A percentile compares a stretch with the other conserved stretches of the same genome.
Conservation (phyloP, 2,329 filamentous ascomycete genomes). For the Nemania sp. region DNA sequence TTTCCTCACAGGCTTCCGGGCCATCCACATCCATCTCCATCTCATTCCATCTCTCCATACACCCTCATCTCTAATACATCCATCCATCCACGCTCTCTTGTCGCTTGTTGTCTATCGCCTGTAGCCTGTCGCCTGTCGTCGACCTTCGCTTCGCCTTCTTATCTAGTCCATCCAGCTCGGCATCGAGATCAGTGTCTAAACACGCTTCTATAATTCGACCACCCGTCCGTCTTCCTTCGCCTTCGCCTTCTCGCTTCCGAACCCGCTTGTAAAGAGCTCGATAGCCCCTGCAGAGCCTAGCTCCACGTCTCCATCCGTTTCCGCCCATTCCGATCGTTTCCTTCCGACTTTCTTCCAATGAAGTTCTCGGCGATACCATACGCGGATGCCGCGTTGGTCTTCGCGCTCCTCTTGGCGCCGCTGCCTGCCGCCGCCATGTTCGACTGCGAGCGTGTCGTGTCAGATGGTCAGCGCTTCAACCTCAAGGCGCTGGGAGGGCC, state of each 20-base stretch:
- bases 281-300: too few relatives aligned
- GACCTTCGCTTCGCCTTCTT: not conserved
- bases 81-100: too few relatives aligned
- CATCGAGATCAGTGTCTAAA: too few relatives aligned
- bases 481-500: constrained; percentile 67
- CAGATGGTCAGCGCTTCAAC: constrained; percentile 66
- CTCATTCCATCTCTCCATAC: not conserved
- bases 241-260: too few relatives aligned
- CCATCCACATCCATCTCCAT: not conserved
- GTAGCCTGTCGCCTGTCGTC: too few relatives aligned
- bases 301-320: not conserved
- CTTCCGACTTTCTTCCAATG: constrained; percentile 38
- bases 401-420: constrained; percentile 45
- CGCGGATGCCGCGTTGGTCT: constrained; percentile 43
- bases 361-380: constrained; percentile 44
- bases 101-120: too few relatives aligned
- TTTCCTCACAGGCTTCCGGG: too few relatives aligned
- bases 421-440: constrained; percentile 54
- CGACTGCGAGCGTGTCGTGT: constrained; percentile 64
- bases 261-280: too few relatives aligned
- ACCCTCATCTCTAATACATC: constrained; percentile 7
- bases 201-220: too few relatives aligned
- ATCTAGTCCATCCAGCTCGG: too few relatives aligned
- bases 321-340: not conserved
- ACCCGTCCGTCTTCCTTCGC: too few relatives aligned